These are phyloP conservation scores for Silene conica DNA, from an alignment of 148 eudicot species.

Conservation along the genomic window DNA sequence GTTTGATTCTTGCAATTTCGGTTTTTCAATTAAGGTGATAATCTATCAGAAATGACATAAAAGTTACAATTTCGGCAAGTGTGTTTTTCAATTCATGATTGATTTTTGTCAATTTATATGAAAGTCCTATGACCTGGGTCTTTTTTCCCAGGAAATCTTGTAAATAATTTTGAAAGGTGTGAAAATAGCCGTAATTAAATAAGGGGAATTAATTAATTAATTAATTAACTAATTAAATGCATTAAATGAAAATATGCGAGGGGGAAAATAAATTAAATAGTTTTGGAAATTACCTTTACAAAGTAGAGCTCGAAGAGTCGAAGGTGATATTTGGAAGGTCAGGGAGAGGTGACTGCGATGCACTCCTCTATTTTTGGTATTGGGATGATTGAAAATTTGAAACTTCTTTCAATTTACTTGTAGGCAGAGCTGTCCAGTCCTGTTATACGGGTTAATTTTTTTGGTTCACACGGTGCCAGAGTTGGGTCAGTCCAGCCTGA, in stretches of 20 bases:
- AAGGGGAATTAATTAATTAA: too few species aligned
- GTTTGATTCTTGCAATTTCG: slow-evolving; percentile 19
- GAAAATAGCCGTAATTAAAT: neutral
- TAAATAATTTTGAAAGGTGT: neutral
- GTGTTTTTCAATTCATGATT: slow-evolving; percentile 1
- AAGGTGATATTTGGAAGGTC: too few species aligned
- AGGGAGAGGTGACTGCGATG: too few species aligned
- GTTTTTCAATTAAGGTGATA: neutral
- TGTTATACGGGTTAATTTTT: too few species aligned
- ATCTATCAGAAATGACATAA: neutral
- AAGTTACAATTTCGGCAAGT: slow-evolving; percentile 10
- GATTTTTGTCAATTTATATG: neutral
- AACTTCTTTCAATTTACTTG: too few species aligned
- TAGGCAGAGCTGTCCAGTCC: too few species aligned
- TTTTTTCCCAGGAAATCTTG: neutral
- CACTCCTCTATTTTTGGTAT: too few species aligned
- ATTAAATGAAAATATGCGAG: neutral
- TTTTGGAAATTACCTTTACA: neutral
- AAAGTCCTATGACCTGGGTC: slow-evolving; percentile 2
- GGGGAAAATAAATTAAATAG: too few species aligned
- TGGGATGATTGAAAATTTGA: too few species aligned
- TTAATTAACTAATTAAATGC: neutral
- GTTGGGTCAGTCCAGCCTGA: too few species aligned
- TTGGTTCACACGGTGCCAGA: too few species aligned
- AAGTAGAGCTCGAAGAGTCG: neutral